phyloP scores from a whole-genome alignment of 2,329 filamentous ascomycete species.

The Aureobasidium sp. region DNA sequence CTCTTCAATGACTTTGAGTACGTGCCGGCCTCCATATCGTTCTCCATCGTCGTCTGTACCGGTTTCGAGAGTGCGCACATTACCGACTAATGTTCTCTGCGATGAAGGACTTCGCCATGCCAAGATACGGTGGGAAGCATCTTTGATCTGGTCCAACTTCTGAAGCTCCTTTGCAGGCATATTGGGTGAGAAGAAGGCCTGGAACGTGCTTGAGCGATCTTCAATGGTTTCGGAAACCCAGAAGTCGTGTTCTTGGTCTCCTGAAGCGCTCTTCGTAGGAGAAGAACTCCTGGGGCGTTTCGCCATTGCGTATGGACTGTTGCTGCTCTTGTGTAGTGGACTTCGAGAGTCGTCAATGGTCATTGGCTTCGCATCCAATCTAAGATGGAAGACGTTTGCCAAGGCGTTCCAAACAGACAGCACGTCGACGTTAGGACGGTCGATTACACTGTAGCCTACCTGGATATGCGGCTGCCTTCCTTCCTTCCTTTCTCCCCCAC shows the following conservation, averaged over 20 bases:
- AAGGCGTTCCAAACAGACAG: not conserved
- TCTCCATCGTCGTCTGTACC: slow-evolving; percentile 48
- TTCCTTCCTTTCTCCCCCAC: not conserved
- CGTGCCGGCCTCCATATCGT: slow-evolving; percentile 40
- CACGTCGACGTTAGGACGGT: not conserved
- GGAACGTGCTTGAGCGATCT: slow-evolving; percentile 44
- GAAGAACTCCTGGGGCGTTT: slow-evolving; percentile 14
- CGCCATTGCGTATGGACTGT: not conserved
- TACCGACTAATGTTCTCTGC: slow-evolving; percentile 6
- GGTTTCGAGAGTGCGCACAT: slow-evolving; percentile 16
- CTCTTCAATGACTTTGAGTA: slow-evolving; percentile 39
- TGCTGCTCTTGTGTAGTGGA: not conserved
- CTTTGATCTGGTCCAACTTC: slow-evolving; percentile 33
- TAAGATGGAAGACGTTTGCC: not conserved
- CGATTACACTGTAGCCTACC: not conserved
- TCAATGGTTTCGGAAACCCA: slow-evolving; percentile 38
- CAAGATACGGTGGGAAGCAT: slow-evolving; percentile 42
- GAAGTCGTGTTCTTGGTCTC: slow-evolving; percentile 22
- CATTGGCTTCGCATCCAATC: not conserved
- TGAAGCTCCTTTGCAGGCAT: slow-evolving; percentile 35
- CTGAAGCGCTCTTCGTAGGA: not conserved
- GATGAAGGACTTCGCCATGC: slow-evolving; percentile 35
- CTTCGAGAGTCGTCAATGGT: not conserved
- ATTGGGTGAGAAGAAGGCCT: slow-evolving; percentile 41
- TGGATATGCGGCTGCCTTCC: not conserved